These are phyloP conservation scores for Trypanosoma avium DNA, from an alignment of 208 protist species.

Conservation along the genomic window DNA sequence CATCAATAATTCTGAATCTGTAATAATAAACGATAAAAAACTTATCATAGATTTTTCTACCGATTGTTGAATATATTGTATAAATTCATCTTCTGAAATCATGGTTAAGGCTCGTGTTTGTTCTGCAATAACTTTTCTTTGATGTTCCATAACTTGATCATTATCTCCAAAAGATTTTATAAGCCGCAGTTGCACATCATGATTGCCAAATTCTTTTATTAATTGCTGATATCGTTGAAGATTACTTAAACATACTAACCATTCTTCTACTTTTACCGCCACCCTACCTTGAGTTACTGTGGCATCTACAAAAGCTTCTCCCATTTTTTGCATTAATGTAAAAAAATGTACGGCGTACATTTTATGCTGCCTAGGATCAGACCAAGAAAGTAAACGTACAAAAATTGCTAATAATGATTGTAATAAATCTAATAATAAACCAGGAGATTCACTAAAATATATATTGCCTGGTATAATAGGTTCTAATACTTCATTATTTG, in stretches of 20 bases:
- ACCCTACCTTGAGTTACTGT: constrained; percentile 1
- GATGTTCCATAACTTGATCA: not conserved
- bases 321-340: not conserved
- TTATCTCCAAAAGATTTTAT: not conserved
- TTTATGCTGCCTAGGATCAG: not conserved
- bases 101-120: constrained; percentile 1
- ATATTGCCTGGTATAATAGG: constrained; percentile 1
- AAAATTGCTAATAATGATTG: constrained; percentile 5
- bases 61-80: not conserved
- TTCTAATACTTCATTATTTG: constrained; percentile 2
- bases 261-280: constrained; percentile 1
- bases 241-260: constrained; percentile 16
- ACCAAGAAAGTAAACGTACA: constrained; percentile 9
- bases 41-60: constrained; percentile 9
- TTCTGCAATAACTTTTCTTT: constrained; percentile 14
- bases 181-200: not conserved
- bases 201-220: constrained; percentile 2
- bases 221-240: constrained; percentile 6
- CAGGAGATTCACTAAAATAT: constrained; percentile 11
- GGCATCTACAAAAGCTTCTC: constrained; percentile 14
- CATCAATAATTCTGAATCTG: too few relatives aligned
- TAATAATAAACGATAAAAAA: too few relatives aligned
- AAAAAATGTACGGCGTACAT: constrained; percentile 19
- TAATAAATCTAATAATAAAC: constrained; percentile 9
- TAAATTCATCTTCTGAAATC: constrained; percentile 3